Base-by-base conservation (phyloP, 1,284 basidiomycete species). In the Cryptococcus depauperatus region DNA sequence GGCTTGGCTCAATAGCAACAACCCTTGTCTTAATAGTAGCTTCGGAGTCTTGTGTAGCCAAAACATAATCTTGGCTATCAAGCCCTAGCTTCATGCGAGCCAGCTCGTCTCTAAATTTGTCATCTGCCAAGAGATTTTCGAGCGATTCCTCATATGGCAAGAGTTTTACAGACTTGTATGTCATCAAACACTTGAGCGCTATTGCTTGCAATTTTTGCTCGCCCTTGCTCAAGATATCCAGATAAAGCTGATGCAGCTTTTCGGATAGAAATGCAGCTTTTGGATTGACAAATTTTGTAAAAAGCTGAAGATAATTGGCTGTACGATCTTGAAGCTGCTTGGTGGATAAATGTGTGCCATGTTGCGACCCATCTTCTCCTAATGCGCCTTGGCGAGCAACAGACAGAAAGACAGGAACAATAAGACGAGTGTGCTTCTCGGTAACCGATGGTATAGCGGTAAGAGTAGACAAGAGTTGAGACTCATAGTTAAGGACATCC, bases 241-340 rank as follows among this genome's bases (percentile, higher is more conserved):
- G 76, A 69, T 93, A 90, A 19, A 89, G 70, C 0, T 68, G 48
- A 47, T 79, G 79, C 14, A 98, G 76, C 0, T 76, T 77, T 9
- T 82, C 76, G 0, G 86, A 79, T 3, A 80, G 77, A 59, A 81
- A 79, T 1, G 95, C 74, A 0, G 87, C 85, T 68, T 90, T 92
- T 9, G 91, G 91, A 61, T 96, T 96, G 57, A 74, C 74, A 64
- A 99, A 87, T 65, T 90, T 92, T 46, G 85, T 78, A 63, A 97
- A 86, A 2, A 98, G 76, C 27, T 80, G 79, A 22, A 98, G 80
- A 82, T 87, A 96, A 2, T 79, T 75, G 16, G 69, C 75, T 23
- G 90, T 77, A 69, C 64, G 66, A 69, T 71, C 33, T 46, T 72
- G 71, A 11, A 66, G 58, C 32, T 62, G 58, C 13, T 68, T 66